phyloP scores from a whole-genome alignment of 441 rosid genomes.

The Pelargonium fulgidum region DNA sequence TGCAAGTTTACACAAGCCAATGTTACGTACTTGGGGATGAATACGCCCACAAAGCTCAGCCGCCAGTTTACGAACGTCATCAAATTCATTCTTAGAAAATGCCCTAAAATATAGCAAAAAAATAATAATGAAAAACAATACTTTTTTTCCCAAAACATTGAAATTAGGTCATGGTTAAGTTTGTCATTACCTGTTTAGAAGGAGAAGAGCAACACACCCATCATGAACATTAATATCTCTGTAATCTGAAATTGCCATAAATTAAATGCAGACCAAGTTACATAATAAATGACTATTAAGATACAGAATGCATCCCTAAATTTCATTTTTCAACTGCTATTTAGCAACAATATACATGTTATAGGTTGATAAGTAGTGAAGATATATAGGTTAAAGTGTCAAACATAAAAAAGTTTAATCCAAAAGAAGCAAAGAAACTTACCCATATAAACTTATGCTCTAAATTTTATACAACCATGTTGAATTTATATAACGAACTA shows the following conservation, averaged over 20 bases:
- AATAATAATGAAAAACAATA: constrained; percentile 19
- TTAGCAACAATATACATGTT: neutral
- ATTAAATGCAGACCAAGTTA: constrained; percentile 3
- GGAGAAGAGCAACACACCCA: constrained; percentile 56
- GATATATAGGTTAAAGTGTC: too few species aligned
- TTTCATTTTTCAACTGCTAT: constrained; percentile 6
- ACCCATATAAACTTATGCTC: neutral
- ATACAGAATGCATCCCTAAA: neutral
- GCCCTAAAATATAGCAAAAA: constrained; percentile 44
- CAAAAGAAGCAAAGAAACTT: neutral
- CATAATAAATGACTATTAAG: neutral
- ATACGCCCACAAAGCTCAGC: constrained; percentile 95
- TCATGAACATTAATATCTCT: constrained; percentile 36
- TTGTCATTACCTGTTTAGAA: constrained; percentile 58
- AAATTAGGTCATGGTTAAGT: constrained; percentile 17
- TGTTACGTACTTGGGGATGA: constrained; percentile 56
- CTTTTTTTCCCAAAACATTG: neutral
- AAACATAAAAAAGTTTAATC: constrained; percentile 6
- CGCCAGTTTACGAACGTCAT: constrained; percentile 79
- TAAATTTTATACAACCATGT: constrained; percentile 7
- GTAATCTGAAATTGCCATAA: constrained; percentile 34
- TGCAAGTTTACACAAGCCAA: constrained; percentile 9
- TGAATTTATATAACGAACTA: neutral
- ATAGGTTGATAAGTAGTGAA: too few species aligned
- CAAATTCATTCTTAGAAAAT: constrained; percentile 59